Percentiles rank a stretch among this genome's conserved stretches.
Conservation (phyloP, 2,329 filamentous ascomycete species). For the Pseudonectria buxi region DNA sequence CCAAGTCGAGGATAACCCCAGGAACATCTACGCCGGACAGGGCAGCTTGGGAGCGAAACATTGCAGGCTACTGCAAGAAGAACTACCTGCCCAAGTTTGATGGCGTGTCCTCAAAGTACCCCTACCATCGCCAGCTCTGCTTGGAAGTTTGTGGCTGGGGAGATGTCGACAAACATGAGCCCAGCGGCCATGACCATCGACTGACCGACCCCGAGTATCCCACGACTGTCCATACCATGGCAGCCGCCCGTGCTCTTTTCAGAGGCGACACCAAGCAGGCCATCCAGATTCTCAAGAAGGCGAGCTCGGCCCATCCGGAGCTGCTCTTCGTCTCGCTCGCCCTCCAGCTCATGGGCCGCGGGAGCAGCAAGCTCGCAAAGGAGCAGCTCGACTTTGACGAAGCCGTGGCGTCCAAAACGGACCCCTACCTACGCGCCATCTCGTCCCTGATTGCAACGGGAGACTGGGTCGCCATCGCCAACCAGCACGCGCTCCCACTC, state of each 20-base stretch:
- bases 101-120: conserved; percentile 55
- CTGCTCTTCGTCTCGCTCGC: conserved; percentile 63
- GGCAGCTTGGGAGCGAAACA: conserved; percentile 52
- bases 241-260: conserved; percentile 69
- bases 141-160: conserved; percentile 71
- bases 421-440: conserved; percentile 74
- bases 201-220: conserved; percentile 39
- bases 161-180: conserved; percentile 43
- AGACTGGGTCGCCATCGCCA: conserved; percentile 67
- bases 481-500: conserved; percentile 66
- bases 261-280: conserved; percentile 63
- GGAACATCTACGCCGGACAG: conserved; percentile 40
- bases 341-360: conserved; percentile 54
- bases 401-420: conserved; percentile 55
- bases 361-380: conserved; percentile 36
- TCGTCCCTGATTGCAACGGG: conserved; percentile 71
- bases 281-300: conserved; percentile 61
- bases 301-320: conserved; percentile 55
- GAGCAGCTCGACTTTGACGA: conserved; percentile 53
- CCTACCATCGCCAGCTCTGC: conserved; percentile 67
- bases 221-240: conserved; percentile 61
- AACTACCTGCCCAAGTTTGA: conserved; percentile 56
- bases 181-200: conserved; percentile 34
- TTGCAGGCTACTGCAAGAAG: conserved; percentile 58
- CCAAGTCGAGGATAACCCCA: conserved; percentile 41